phyloP scores from a whole-genome alignment of 129 eudicot species.

The Artemisia tridentata region DNA sequence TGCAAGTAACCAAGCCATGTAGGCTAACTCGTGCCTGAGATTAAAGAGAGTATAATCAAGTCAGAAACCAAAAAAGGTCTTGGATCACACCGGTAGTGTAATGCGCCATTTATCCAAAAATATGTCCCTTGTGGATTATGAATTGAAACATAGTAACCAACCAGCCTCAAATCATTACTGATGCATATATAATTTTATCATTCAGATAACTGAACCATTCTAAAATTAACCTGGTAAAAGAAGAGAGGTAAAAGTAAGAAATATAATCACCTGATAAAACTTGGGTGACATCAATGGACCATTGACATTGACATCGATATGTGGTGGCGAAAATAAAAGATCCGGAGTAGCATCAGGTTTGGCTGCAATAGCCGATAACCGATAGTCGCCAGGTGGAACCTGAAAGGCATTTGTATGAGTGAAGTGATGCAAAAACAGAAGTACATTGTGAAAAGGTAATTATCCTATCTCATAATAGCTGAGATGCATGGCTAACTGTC shows the following conservation, averaged over 20 bases:
- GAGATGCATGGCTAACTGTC: background rate
- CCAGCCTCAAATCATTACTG: slow-evolving; percentile 5
- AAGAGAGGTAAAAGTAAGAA: slow-evolving; percentile 2
- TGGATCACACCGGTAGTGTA: slow-evolving; percentile 49
- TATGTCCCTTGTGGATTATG: background rate
- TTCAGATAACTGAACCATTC: slow-evolving; percentile 2
- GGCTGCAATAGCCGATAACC: slow-evolving; percentile 85
- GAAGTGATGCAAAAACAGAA: slow-evolving; percentile 7
- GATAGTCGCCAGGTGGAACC: slow-evolving; percentile 98
- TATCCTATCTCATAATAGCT: background rate
- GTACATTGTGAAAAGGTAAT: background rate
- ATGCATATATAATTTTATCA: background rate
- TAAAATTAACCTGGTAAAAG: slow-evolving; percentile 4
- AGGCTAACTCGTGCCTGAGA: slow-evolving; percentile 82
- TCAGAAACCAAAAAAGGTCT: slow-evolving; percentile 17
- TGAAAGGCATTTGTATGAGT: slow-evolving; percentile 28
- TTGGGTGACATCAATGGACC: slow-evolving; percentile 65
- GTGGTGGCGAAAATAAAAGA: slow-evolving; percentile 75
- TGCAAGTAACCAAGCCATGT: slow-evolving; percentile 81
- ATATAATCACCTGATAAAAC: slow-evolving; percentile 74
- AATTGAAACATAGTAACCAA: background rate
- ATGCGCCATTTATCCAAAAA: slow-evolving; percentile 1
- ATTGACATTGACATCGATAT: slow-evolving; percentile 70
- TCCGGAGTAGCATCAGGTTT: slow-evolving; percentile 68
- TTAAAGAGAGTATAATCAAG: slow-evolving; percentile 25